Base-by-base conservation (phyloP, 2,329 filamentous ascomycete genomes). In the Diplodia intermedia region DNA sequence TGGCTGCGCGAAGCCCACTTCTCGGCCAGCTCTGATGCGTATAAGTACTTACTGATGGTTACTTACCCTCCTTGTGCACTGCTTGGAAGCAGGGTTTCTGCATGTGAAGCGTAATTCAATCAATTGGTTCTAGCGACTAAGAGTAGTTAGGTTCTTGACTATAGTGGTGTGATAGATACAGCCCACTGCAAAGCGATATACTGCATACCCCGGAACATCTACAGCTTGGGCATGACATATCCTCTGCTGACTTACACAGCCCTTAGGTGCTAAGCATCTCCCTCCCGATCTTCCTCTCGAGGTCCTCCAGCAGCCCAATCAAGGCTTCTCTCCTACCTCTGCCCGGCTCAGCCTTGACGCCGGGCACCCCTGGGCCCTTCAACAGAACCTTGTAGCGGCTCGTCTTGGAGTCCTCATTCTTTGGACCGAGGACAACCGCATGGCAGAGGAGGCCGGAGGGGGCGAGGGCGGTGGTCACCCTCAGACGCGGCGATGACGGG, bases 381-480 rank as follows among this genome's bases (percentile, higher is more conserved):
- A 69, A 14, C 36, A 67, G 15, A 6, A 69, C 36, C 36, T 67
- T 61, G n/a, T 62, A 69, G 18, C 68, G 63, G 23, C 63, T 62
- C 20, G 55, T 56, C 47, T 54, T 52, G 3, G 57, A 55, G 11
- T 69, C 68, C 7, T 50, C 62, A 14, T 69, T 69, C 68, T 69
- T 69, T 6, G 68, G 68, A 3, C 65, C 50, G 4, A 67, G 50
- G 5, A 69, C 63, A 36, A 69, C 15, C 1, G 55, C 68, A 50
- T 69, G 68, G 57, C 60, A 68, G 7, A 66, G 40, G 12, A 62
- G n/a, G 23, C 61, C 54, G 26, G 61, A 66, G 1, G 68, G 68
- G 8, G 49, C 54, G 7, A 69, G 54, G 4, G 63, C 68, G 11
- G 68, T 69, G 6, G 68, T 38, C 4, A 69, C 55, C 15, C 43